Evolutionary conservation across 768 basidiomycete genomes (phyloP), one percentile per base, ranked within the genome.

Genomic region (Floccularia luteovirens): DNA sequence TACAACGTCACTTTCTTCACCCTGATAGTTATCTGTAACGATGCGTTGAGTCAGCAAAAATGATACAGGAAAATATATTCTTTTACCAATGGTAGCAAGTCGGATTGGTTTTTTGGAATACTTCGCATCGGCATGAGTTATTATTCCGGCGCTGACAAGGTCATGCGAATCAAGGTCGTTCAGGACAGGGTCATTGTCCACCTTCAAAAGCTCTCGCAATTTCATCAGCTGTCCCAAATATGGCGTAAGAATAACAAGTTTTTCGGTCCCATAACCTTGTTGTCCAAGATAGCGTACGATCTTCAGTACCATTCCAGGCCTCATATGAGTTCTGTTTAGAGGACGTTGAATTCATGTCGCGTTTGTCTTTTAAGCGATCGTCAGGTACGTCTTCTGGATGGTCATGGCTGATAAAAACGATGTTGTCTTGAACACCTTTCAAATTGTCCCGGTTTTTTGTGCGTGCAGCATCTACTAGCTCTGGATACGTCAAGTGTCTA

Each of bases 1-100:
- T 19, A 86, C 77, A 35, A 86, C 77, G 36, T 84, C 72, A 24
- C 77, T 76, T 54, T 85, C 82, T 51, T 85, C 83, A 2, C 82
- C 82, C 51, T 85, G 83, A 44, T 83, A 86, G 48, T 85, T 86
- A 48, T 85, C 83, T 83, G 33, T 21, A 31, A 14, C 13, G 25
- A 6, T 12, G 21, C 12, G 23, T 12, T 3, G 14, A 8, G 20
- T 27, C 10, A 39, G 24, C 16, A 27, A n/a, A 14, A 34, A 21
- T 35, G 17, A 19, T 14, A 13, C 23, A 16, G 16, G 8, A 10
- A 35, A 13, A n/a, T 20, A 21, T 24, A 20, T 28, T 16, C n/a
- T 12, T 13, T 8, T 36, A 80, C 82, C 82, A 4, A 84, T 82
- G 0, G 82, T 84, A 0, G 79, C 74, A 0, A 85, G 53, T 1